phyloP scores from a whole-genome alignment of 345 rosid species.

The Syzygium jambos region DNA sequence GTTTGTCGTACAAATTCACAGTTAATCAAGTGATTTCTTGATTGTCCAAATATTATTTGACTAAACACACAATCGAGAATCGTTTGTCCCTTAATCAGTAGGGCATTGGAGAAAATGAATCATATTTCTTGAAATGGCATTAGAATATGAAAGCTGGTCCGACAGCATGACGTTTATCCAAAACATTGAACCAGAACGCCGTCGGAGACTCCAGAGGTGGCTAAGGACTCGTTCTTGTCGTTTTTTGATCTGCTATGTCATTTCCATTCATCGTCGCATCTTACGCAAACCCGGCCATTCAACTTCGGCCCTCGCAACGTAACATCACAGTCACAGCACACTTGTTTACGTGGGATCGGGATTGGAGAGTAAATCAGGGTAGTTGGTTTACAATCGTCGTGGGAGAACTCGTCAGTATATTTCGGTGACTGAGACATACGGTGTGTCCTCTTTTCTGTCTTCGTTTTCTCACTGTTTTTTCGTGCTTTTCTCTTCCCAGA shows the following conservation, averaged over 20 bases:
- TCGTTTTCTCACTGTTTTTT: neutral
- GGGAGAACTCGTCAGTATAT: neutral
- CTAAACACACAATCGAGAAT: neutral
- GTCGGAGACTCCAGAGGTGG: neutral
- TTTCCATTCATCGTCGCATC: neutral
- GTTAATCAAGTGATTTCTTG: neutral
- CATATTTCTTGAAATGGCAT: neutral
- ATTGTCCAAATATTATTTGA: neutral
- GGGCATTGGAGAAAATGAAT: neutral
- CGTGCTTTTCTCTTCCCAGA: neutral
- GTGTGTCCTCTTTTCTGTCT: neutral
- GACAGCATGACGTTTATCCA: neutral
- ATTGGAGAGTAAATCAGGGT: neutral
- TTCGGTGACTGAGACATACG: neutral
- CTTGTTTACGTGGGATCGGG: too few species aligned
- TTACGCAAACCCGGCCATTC: neutral
- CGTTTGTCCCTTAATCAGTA: neutral
- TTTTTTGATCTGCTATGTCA: neutral
- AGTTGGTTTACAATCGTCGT: neutral
- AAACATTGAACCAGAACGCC: neutral
- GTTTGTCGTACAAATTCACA: neutral
- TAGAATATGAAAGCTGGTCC: neutral
- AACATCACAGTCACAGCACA: too few species aligned
- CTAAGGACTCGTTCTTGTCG: neutral
- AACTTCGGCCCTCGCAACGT: neutral